Base-by-base conservation (phyloP, 2,329 filamentous ascomycete species). In the Xylogone sp. region DNA sequence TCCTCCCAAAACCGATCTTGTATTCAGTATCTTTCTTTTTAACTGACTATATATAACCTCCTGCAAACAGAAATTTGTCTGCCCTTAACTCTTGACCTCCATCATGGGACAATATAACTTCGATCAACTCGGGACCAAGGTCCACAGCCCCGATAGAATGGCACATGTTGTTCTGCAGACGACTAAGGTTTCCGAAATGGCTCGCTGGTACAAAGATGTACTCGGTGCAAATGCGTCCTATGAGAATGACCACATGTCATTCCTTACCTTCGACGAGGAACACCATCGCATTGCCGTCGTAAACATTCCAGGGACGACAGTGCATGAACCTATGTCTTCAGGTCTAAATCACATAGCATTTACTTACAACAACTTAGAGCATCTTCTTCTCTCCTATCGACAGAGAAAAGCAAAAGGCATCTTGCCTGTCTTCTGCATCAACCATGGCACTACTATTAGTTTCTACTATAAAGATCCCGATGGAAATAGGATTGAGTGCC, bases 381-480 rank as follows among this genome's bases (percentile, higher is more conserved):
- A 71, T 7, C 65, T 75, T 7, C 34, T 65, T 3, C 50, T 59
- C 2, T 61, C 69, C 3, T 76, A 75, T 56, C 53, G 56, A 24
- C 64, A 71, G 54, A 63, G 68, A 18, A 69, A 68, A 53, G 56
- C 58, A 0, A 51, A 57, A 5, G 69, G 68, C 1, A 70, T 75
- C 46, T 12, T 59, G 42, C 75, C 76, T 0, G 21, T 66, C 3
- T 75, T 71, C 71, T 67, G 60, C 52, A 65, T 75, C 42, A 75
- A 78, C 57, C 75, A 78, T 56, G 75, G 76, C 2, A 66, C 68
- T 2, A 77, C 71, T 1, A 73, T 66, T 0, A 71, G 67, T 56
- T 70, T 78, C 42, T 78, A 78, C 60, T 78, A 77, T 57, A 53
- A 56, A 6, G 75, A 78, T 58, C 75, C 74, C 3, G 74, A 78